Base-by-base conservation (phyloP, 352 stramenopile species). In the Chloridella minuta region DNA sequence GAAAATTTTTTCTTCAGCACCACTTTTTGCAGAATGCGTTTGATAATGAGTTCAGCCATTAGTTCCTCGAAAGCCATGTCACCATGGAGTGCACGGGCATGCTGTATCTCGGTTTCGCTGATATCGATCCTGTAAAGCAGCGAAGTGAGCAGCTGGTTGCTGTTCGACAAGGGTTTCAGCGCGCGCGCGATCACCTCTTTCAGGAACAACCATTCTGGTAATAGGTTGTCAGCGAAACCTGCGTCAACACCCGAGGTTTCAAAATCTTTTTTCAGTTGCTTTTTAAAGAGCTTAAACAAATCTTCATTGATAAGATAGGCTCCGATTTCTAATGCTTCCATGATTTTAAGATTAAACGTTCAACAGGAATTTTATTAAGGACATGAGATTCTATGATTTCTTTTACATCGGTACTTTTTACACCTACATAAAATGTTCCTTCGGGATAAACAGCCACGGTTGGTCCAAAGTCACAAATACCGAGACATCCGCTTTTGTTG, bases 1-100 rank as follows among this genome's bases (percentile, higher is more conserved):
- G 40, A 66, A 66, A 66, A 66, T 66, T 10, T 66, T 66, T 66
- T 66, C n/a, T 66, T 66, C n/a, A 66, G n/a, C n/a, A 66, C n/a
- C n/a, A 66, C n/a, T 66, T 66, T 66, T 66, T 66, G 40, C 10
- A 66, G 40, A 66, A 66, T 66, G 40, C 40, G 40, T 66, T 66
- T 66, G 40, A 66, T 66, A n/a, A 66, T 66, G 10, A 66, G n/a
- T 66, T 66, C 40, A 66, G 40, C 40, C 40, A 66, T 18, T n/a
- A 66, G n/a, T 10, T 10, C 40, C n/a, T 66, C 40, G n/a, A 18
- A 66, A 10, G 40, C n/a, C n/a, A 66, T 18, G 10, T 66, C 40
- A 66, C 10, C 10, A 18, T 10, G 10, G 10, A 18, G 10, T 66
- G 10, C n/a, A 18, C 10, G n/a, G n/a, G 10, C 10, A 10, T 66